Percentiles rank a stretch among this genome's conserved stretches.
Conservation (phyloP, 2,329 filamentous ascomycete genomes). For the Simplicillium sp. region DNA sequence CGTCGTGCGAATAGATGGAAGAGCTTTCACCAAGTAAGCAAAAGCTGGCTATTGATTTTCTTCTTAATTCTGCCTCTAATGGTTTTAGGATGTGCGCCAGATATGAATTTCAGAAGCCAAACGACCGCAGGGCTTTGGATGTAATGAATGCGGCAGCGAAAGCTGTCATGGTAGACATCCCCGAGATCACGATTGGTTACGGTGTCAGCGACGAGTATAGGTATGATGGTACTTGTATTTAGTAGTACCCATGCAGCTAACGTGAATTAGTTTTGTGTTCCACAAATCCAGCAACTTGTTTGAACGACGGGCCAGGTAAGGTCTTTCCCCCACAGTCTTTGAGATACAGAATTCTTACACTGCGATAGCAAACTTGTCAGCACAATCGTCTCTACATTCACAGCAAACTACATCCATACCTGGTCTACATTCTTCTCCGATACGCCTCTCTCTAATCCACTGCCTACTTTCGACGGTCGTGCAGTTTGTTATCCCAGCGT, state of each 20-base stretch:
- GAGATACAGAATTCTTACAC: slow-evolving; percentile 2
- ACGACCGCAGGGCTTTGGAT: slow-evolving; percentile 76
- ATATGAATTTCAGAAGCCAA: slow-evolving; percentile 85
- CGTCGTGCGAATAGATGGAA: slow-evolving; percentile 85
- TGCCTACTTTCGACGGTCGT: slow-evolving; percentile 88
- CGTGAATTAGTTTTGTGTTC: slow-evolving; percentile 65
- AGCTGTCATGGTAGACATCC: slow-evolving; percentile 71
- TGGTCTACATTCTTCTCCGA: slow-evolving; percentile 72
- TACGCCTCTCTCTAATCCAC: slow-evolving; percentile 57
- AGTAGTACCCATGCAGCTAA: slow-evolving; percentile 1
- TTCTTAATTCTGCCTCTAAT: not conserved
- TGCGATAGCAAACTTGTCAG: slow-evolving; percentile 73
- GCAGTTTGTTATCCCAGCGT: slow-evolving; percentile 83
- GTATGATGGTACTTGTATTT: slow-evolving; percentile 23
- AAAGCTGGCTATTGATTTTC: not conserved
- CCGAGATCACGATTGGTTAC: slow-evolving; percentile 81
- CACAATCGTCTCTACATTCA: slow-evolving; percentile 88
- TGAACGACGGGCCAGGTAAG: slow-evolving; percentile 69
- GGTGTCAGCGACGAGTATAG: slow-evolving; percentile 93
- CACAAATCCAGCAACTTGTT: slow-evolving; percentile 77
- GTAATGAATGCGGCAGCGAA: slow-evolving; percentile 94
- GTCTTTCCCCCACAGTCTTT: not conserved
- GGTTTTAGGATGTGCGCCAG: slow-evolving; percentile 62
- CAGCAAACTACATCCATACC: slow-evolving; percentile 74
- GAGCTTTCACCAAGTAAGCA: slow-evolving; percentile 83